A percentile compares a stretch with the other conserved stretches of the same genome.
Evolutionary conservation across 306 rosid genomes (phyloP).

Genomic region (Cicer chorassanicum): DNA sequence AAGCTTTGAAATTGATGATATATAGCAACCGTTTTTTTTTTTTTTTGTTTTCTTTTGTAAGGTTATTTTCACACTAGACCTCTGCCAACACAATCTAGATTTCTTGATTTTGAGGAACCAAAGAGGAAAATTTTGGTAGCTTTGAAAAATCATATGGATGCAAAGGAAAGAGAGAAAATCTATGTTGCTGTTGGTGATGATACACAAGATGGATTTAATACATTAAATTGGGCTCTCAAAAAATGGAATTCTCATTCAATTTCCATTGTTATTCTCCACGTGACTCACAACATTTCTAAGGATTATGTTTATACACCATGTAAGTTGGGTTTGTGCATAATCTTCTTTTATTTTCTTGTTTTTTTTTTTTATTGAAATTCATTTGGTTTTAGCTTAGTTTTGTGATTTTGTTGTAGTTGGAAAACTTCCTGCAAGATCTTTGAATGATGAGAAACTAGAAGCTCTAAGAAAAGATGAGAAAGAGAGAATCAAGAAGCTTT

Average conservation of each 20-base stretch:
- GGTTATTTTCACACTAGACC: slow-evolving; percentile 38
- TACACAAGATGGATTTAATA: slow-evolving; percentile 66
- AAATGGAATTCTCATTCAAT: slow-evolving; percentile 77
- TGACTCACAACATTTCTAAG: slow-evolving; percentile 45
- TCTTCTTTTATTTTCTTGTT: background rate
- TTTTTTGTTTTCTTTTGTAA: background rate
- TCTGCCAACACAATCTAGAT: slow-evolving; percentile 18
- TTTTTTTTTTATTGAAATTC: slow-evolving; percentile 25
- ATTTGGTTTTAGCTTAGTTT: slow-evolving; percentile 37
- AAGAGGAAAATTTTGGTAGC: background rate
- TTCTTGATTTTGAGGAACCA: slow-evolving; percentile 16
- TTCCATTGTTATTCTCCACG: slow-evolving; percentile 74
- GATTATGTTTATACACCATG: slow-evolving; percentile 80
- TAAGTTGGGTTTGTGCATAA: slow-evolving; percentile 44
- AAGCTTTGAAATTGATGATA: slow-evolving; percentile 46
- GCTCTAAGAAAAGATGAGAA: slow-evolving; percentile 59
- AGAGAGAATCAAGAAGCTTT: slow-evolving; percentile 55
- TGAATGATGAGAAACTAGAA: slow-evolving; percentile 70
- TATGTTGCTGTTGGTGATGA: slow-evolving; percentile 82
- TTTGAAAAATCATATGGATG: slow-evolving; percentile 50
- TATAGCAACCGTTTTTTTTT: background rate
- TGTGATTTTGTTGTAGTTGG: slow-evolving; percentile 66
- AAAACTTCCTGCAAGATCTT: slow-evolving; percentile 78
- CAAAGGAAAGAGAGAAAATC: slow-evolving; percentile 53
- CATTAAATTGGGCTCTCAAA: slow-evolving; percentile 72